Conservation (phyloP, 2,329 filamentous ascomycete genomes). For the Plenodomus tracheiphilus region DNA sequence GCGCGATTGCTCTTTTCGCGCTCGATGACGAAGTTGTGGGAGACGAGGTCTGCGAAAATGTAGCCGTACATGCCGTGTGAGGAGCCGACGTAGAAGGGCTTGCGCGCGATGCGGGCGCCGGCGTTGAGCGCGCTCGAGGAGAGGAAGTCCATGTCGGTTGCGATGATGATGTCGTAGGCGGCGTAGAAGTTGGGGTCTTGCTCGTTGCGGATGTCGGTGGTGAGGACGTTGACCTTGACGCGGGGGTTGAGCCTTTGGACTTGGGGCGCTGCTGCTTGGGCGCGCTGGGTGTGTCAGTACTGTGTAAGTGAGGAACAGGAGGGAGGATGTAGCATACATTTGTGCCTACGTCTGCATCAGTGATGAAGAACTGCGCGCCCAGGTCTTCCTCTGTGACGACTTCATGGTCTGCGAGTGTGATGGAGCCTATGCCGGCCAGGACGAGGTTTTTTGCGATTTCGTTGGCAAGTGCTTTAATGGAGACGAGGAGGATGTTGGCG, state of each 20-base stretch:
- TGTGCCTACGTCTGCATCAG: conserved; percentile 71
- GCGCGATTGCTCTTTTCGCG: conserved; percentile 77
- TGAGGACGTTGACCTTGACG: conserved; percentile 74
- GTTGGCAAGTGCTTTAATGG: conserved; percentile 83
- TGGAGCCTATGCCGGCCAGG: conserved; percentile 84
- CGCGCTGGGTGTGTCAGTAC: conserved; percentile 58
- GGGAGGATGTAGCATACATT: conserved; percentile 56
- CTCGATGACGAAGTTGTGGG: conserved; percentile 87
- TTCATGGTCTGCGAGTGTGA: conserved; percentile 84
- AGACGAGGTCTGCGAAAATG: conserved; percentile 89
- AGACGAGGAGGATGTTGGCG: conserved; percentile 87
- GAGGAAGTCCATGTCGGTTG: conserved; percentile 79
- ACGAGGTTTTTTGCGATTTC: conserved; percentile 98
- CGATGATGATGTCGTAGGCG: conserved; percentile 82
- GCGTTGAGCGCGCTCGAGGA: conserved; percentile 81
- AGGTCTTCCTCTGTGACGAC: conserved; percentile 77
- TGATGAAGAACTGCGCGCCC: conserved; percentile 70
- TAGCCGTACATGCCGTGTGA: conserved; percentile 92
- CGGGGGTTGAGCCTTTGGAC: conserved; percentile 88
- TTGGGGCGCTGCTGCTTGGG: conserved; percentile 74
- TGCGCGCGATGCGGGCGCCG: conserved; percentile 74
- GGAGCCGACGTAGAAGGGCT: conserved; percentile 86
- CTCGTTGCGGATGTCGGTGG: conserved; percentile 60
- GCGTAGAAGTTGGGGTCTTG: conserved; percentile 75
- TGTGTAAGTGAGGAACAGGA: background rate